These are phyloP conservation scores for Handroanthus guayacan DNA, from an alignment of 257 asterid species.

Conservation along the genomic window DNA sequence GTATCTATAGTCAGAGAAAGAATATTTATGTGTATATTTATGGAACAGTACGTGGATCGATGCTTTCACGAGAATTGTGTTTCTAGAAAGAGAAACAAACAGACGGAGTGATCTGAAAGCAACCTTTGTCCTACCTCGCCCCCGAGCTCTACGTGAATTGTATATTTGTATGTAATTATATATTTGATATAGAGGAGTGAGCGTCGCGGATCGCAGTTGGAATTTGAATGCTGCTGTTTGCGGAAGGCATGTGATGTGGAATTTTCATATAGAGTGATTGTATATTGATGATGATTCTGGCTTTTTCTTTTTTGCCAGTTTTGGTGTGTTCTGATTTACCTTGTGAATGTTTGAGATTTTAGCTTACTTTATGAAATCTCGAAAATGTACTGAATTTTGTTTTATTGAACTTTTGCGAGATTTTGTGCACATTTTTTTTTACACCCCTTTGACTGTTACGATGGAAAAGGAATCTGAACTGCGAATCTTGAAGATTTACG, in stretches of 20 bases:
- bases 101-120: slow-evolving; percentile 53
- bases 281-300: slow-evolving; percentile 24
- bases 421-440: slow-evolving; percentile 29
- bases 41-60: slow-evolving; percentile 49
- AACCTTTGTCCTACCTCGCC: slow-evolving; percentile 22
- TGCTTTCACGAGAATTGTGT: slow-evolving; percentile 61
- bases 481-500: slow-evolving; percentile 45
- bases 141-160: slow-evolving; percentile 35
- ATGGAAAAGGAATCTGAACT: slow-evolving; percentile 37
- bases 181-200: slow-evolving; percentile 16
- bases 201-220: slow-evolving; percentile 43
- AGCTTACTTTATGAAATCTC: slow-evolving; percentile 31
- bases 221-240: slow-evolving; percentile 40
- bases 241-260: slow-evolving; percentile 37
- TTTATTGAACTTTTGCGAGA: slow-evolving; percentile 26
- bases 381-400: slow-evolving; percentile 39
- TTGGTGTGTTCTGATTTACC: slow-evolving; percentile 33
- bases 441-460: slow-evolving; percentile 33
- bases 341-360: slow-evolving; percentile 33
- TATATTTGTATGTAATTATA: not conserved
- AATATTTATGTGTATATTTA: not conserved
- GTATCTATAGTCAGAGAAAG: slow-evolving; percentile 15
- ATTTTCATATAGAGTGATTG: slow-evolving; percentile 18
- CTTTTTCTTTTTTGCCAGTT: slow-evolving; percentile 11
- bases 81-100: slow-evolving; percentile 44